These are phyloP conservation scores for Euphorbia schlechtendalii DNA, from an alignment of 441 rosid species.

Conservation along the genomic window DNA sequence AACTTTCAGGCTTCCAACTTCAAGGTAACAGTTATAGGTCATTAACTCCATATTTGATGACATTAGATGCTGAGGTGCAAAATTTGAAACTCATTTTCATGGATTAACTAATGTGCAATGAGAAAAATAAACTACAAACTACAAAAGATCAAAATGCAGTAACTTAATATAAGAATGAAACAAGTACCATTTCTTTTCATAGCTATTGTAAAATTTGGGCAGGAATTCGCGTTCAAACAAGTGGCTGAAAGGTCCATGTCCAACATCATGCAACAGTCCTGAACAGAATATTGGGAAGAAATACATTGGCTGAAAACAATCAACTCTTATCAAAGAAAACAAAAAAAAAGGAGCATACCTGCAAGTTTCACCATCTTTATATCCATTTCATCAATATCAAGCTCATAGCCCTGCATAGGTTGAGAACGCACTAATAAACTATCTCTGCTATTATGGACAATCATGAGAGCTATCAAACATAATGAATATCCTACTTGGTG, in stretches of 20 bases:
- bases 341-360: conserved; percentile 29
- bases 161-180: background rate
- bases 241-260: conserved; percentile 82
- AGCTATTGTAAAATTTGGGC: conserved; percentile 34
- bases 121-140: background rate
- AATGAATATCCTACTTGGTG: conserved; percentile 38
- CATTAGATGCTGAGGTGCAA: background rate
- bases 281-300: conserved; percentile 5
- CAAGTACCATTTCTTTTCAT: conserved; percentile 34
- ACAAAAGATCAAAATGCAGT: background rate
- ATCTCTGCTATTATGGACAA: conserved; percentile 5
- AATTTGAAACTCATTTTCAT: background rate
- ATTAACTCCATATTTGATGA: background rate
- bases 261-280: conserved; percentile 83
- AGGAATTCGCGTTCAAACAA: conserved; percentile 58
- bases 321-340: background rate
- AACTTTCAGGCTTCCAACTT: background rate
- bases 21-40: background rate
- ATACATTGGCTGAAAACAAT: conserved; percentile 6
- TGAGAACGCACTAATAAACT: conserved; percentile 14
- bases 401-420: conserved; percentile 46
- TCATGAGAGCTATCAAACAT: conserved; percentile 12
- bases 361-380: conserved; percentile 60
- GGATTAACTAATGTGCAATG: background rate
- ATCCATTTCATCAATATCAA: conserved; percentile 42